Evolutionary conservation across 352 stramenopile genomes (phyloP), one percentile per base, ranked within the genome.

Genomic region (Phytopythium aichiense): DNA sequence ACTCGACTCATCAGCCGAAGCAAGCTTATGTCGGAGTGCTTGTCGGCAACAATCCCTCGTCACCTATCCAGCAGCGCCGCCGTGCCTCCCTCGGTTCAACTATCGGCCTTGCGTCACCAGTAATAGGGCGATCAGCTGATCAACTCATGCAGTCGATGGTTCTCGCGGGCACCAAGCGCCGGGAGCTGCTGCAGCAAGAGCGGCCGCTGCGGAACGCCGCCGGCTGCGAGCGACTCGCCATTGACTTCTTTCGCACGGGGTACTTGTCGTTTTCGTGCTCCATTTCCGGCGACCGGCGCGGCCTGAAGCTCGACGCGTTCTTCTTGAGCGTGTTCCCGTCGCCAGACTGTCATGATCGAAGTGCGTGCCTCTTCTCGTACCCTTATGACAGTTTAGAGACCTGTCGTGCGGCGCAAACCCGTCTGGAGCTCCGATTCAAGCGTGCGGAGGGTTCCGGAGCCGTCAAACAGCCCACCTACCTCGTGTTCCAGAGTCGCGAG

Each of bases 1-100:
- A 75, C 18, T 57, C 79, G 5, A 56, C 57, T 18, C 60, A 66
- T 7, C 49, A 58, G 11, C 84, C 79, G 0, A 75, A 86, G 22
- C 76, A 89, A 63, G 56, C 80, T 4, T 91, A 88, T 65, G 71
- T 91, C 11, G 84, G 84, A 15, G 81, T 89, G 23, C 74, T 90
- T 13, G 73, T 86, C 7, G 84, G 84, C 0, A 68, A 80, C 20
- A 86, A 75, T 13, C 31, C 85, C 1, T 79, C 84, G 5, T 89
- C 81, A 2, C 79, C 82, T 6, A 88, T 92, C 37, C 76, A 91
- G 52, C 84, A 91, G 59, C 79, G 78, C 6, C 72, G 81, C 18
- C 31, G 48, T 13, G 16, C 25, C 18, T 54, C 42, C 22, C 20
- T 63, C 50, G 28, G 31, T 57, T 45, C 20, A 45, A 76, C 56